These are phyloP conservation scores for Trichocomaceae sp. DNA, from an alignment of 2,329 filamentous ascomycete species.

Conservation along the genomic window DNA sequence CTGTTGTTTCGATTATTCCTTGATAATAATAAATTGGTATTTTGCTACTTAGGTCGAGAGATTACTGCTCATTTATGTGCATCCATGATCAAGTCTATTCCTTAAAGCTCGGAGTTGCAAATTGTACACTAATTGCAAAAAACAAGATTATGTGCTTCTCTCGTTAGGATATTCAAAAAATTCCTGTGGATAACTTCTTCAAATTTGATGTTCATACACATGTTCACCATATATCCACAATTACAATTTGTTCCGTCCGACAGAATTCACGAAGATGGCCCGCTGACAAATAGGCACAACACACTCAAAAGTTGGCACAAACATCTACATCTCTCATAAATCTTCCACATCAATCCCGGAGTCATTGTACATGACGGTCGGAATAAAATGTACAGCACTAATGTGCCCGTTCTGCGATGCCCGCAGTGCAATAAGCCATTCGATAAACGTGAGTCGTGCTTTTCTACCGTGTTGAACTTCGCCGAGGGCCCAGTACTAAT, in stretches of 20 bases:
- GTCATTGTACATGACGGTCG: not conserved
- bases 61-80: too few relatives aligned
- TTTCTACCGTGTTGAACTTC: not conserved
- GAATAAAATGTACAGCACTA: not conserved
- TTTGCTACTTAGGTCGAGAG: too few relatives aligned
- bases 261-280: too few relatives aligned
- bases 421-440: conserved; percentile 38
- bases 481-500: conserved; percentile 13
- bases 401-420: conserved; percentile 27
- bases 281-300: not conserved
- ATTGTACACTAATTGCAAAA: not conserved
- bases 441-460: conserved; percentile 30
- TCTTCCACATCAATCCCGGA: too few relatives aligned
- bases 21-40: too few relatives aligned
- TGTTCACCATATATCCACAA: not conserved
- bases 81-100: too few relatives aligned
- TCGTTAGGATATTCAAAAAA: not conserved
- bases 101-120: too few relatives aligned
- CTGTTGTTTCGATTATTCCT: too few relatives aligned
- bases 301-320: too few relatives aligned
- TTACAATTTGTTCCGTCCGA: conserved; percentile 7
- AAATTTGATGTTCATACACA: not conserved
- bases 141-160: too few relatives aligned
- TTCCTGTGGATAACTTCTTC: not conserved
- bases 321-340: too few relatives aligned